Evolutionary conservation across 2,329 filamentous ascomycete species (phyloP), one percentile per base, ranked within the genome.

Genomic region (Penicillium sp.): DNA sequence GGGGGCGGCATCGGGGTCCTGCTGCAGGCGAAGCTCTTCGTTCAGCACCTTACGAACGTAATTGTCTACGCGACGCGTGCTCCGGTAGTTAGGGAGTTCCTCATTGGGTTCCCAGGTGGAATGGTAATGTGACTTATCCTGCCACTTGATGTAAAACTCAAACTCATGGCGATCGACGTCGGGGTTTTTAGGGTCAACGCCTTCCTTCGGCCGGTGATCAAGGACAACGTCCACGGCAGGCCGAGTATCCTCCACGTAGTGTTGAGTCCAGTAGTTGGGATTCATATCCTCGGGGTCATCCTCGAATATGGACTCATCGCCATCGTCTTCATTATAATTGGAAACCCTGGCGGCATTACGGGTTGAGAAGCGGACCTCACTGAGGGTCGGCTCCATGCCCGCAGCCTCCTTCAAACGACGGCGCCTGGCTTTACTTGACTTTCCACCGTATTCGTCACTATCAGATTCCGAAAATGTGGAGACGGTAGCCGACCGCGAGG

Each of bases 131-230:
- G 94, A 96, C 74, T 92, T 91, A 62, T 88, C 91, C 74, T 97
- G 91, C 94, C 95, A 99, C 78, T 99, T 99, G 75, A 99, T 92
- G 63, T 85, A 80, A 66, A 86, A 99, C 68, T 97, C 91, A 65
- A 94, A 97, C 69, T 97, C 90, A 49, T 92, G 85, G 43, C 73
- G 72, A 48, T 64, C 67, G 39, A 75, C 56, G 18, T 69, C 59
- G 19, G 52, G 53, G 19, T 64, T 63, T 42, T 70, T 66, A 47
- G 70, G 60, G 58, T 79, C 84, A 43, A 83, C 75, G 14, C 83
- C 90, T 29, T 91, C 88, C 71, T 87, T 90, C 33, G 90, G 78
- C 45, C 89, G 87, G 73, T 97, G 92, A 61, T 95, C 90, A 50
- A 99, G 84, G 48, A 99, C 89, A 60, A 90, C 87, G 71, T 99